Percentiles rank a stretch among this genome's conserved stretches.
phyloP scores from a whole-genome alignment of 75 land plant genomes.

The Sequoia sempervirens region DNA sequence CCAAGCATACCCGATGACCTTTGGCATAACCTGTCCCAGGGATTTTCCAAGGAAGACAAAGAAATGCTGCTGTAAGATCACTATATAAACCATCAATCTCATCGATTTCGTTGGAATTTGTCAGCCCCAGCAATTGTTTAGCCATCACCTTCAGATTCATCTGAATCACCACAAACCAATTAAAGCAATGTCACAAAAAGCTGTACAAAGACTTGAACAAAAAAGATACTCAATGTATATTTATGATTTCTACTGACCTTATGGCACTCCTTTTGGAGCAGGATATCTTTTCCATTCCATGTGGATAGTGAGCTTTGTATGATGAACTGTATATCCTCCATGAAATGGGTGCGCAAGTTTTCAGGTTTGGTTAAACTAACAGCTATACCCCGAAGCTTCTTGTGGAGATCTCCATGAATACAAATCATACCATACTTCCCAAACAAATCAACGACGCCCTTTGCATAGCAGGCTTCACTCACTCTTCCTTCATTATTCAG shows the following conservation, averaged over 20 bases:
- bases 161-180: slow-evolving; percentile 14
- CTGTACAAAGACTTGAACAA: neutral
- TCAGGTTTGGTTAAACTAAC: neutral
- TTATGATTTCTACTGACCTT: slow-evolving; percentile 23
- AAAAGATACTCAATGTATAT: neutral
- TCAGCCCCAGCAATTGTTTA: slow-evolving; percentile 39
- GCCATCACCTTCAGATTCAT: slow-evolving; percentile 51
- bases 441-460: neutral
- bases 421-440: slow-evolving; percentile 2
- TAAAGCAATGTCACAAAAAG: neutral
- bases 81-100: slow-evolving; percentile 32
- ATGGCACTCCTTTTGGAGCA: slow-evolving; percentile 43
- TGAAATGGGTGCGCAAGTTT: neutral
- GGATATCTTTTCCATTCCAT: slow-evolving; percentile 11
- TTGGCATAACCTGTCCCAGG: slow-evolving; percentile 37
- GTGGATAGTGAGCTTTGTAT: neutral
- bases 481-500: slow-evolving; percentile 13
- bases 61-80: slow-evolving; percentile 41
- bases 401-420: slow-evolving; percentile 9
- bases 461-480: neutral
- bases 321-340: neutral
- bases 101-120: slow-evolving; percentile 27
- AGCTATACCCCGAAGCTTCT: slow-evolving; percentile 1
- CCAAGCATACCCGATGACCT: slow-evolving; percentile 37
- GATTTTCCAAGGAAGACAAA: slow-evolving; percentile 39